Base-by-base conservation (phyloP, 2,329 filamentous ascomycete species). In the Penicillium brevicompactum region DNA sequence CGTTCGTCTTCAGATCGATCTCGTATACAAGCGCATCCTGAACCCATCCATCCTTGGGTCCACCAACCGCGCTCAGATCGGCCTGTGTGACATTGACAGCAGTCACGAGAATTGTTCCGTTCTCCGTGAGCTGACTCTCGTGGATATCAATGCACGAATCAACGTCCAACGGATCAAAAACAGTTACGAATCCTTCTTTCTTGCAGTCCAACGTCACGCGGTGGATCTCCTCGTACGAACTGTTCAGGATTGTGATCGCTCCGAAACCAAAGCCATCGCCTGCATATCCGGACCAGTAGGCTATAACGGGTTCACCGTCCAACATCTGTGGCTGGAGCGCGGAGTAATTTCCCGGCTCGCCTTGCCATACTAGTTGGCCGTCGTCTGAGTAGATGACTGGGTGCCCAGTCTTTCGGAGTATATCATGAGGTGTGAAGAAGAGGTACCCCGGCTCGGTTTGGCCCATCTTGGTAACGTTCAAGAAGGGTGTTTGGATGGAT, bases 281-380 rank as follows among this genome's bases (percentile, higher is more conserved):
- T 9, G 54, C 44, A 14, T 55, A 49, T 3, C 67, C 67, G 10
- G 57, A 53, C 66, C 66, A 71, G 56, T 63, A 69, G n/a, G 61
- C 60, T 6, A 71, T 45, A 4, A 71, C 65, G 4, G 52, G 61
- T 21, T 62, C 32, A 2, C 57, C 60, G 41, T 61, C 22, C 9
- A 68, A 56, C 11, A 43, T 61, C 34, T 69, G 66, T 2, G 62
- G 63, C 45, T 57, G 52, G 30, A 64, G 56, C 37, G 57, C 63
- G 18, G 53, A 53, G 7, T 48, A 60, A 18, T 60, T 52, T 18
- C 51, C 59, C 5, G 34, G 13, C 46, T 47, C 5, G 3, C 65
- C 64, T 41, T 63, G 58, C 60, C 63, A 70, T 37, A 70, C 56
- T 3, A 70, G 60, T n/a, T 68, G 43, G 38, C 67, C 67, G 32